Evolutionary conservation across 2,329 filamentous ascomycete species (phyloP), one percentile per base, ranked within the genome.

Genomic region (Paradendryphiella salina): DNA sequence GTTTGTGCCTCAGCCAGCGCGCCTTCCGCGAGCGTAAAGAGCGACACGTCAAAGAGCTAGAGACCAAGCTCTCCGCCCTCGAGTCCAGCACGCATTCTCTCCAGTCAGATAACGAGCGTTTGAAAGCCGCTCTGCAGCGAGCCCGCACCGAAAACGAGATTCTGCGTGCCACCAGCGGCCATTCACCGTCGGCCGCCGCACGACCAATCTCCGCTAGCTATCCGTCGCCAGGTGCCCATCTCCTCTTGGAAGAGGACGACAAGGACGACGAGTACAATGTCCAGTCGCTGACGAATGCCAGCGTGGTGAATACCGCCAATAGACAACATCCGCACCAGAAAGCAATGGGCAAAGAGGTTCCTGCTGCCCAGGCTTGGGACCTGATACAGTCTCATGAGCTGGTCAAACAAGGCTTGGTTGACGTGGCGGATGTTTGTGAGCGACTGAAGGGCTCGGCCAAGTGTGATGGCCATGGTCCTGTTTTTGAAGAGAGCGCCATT

Each of bases 21-120:
- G 93, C 94, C 26, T 97, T 97, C 73, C 90, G 93, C 54, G 93
- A 97, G 75, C 87, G 93, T 62, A 97, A 97, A 74, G 93, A 97
- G 73, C 87, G 86, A 50, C 92, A 96, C 67, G 91, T 97, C 56
- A 92, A 92, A 72, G 91, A 97, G 54, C 85, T 97, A 18, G 92
- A 97, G 75, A 83, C 85, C 50, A 94, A 96, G 71, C 85, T 97
- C 21, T 86, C 84, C 41, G 81, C 79, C 40, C 84, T 96, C 26
- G 88, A 96, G 69, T 84, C 85, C 52, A 85, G 86, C 41, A 88
- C 89, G 43, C 82, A 85, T 47, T 81, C 83, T 28, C 82, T 94
- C 0, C 82, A 86, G 33, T 84, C 86, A 36, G 92, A 96, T 72
- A 96, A 96, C 69, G 89, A 96, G 72, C 85, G 87, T 28, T 79